A percentile compares a stretch with the other conserved stretches of the same genome.
Conservation (phyloP, 345 rosid species). For the Microthlaspi erraticum region DNA sequence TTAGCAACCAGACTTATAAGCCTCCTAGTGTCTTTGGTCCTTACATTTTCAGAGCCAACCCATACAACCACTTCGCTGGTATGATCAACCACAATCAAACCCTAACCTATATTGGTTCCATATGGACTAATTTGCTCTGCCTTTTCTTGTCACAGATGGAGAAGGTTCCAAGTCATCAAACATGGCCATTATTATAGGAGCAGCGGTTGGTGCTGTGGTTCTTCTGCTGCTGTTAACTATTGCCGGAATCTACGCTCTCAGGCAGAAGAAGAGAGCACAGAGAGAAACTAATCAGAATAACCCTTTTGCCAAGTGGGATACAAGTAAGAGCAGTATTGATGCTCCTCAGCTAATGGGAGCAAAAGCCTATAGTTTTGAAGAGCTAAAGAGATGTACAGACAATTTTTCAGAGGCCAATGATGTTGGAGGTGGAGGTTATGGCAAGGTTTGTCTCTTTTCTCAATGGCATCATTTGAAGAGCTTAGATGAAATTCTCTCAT, state of each 20-base stretch:
- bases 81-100: conserved; percentile 31
- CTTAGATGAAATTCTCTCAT: not conserved
- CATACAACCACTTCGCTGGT: conserved; percentile 59
- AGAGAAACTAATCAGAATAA: conserved; percentile 62
- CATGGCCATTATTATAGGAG: conserved; percentile 66
- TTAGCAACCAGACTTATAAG: conserved; percentile 69
- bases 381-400: conserved; percentile 67
- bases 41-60: conserved; percentile 50
- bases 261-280: conserved; percentile 75
- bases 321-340: conserved; percentile 55
- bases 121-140: not conserved
- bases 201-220: conserved; percentile 60
- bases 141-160: not conserved
- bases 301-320: conserved; percentile 80
- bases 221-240: conserved; percentile 57
- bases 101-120: not conserved
- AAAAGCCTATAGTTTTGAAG: conserved; percentile 73
- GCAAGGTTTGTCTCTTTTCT: conserved; percentile 60
- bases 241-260: conserved; percentile 72
- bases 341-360: conserved; percentile 84
- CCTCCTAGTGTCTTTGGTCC: conserved; percentile 70
- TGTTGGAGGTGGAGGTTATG: conserved; percentile 90
- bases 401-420: conserved; percentile 73
- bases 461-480: not conserved
- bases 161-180: conserved; percentile 51